A percentile compares a stretch with the other conserved stretches of the same genome.
Conservation (phyloP, 116 monocot genomes). For the Cymodocea nodosa region DNA sequence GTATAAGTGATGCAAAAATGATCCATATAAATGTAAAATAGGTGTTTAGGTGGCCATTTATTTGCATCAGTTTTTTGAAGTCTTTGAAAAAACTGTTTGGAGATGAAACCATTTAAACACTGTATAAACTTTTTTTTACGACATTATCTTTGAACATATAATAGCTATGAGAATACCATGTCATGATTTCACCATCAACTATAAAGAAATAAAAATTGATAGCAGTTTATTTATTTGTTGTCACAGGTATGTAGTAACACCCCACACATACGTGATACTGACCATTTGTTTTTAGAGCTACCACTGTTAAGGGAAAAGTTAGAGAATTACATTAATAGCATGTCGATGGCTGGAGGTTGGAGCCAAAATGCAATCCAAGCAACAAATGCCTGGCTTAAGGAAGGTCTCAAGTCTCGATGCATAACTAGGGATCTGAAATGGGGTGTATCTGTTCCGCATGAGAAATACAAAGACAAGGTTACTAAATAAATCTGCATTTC, state of each 20-base stretch:
- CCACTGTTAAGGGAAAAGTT: slow-evolving; percentile 55
- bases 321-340: slow-evolving; percentile 61
- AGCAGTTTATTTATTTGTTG: neutral
- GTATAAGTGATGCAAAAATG: too few species aligned
- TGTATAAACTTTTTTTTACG: too few species aligned
- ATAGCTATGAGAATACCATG: too few species aligned
- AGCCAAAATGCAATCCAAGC: slow-evolving; percentile 96
- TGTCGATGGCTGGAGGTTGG: slow-evolving; percentile 63
- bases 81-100: too few species aligned
- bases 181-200: too few species aligned
- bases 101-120: too few species aligned
- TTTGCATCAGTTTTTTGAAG: too few species aligned
- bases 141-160: too few species aligned
- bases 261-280: slow-evolving; percentile 75
- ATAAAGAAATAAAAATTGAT: too few species aligned
- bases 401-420: slow-evolving; percentile 84
- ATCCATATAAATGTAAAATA: too few species aligned
- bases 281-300: slow-evolving; percentile 89
- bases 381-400: slow-evolving; percentile 87
- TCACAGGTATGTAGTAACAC: slow-evolving; percentile 61
- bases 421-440: slow-evolving; percentile 97
- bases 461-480: slow-evolving; percentile 92
- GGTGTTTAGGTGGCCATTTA: too few species aligned
- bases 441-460: slow-evolving; percentile 94
- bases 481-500: neutral